Evolutionary conservation across 495 filamentous ascomycete genomes (phyloP), one percentile per base, ranked within the genome.

Genomic region (Trichoderma orchidacearum): DNA sequence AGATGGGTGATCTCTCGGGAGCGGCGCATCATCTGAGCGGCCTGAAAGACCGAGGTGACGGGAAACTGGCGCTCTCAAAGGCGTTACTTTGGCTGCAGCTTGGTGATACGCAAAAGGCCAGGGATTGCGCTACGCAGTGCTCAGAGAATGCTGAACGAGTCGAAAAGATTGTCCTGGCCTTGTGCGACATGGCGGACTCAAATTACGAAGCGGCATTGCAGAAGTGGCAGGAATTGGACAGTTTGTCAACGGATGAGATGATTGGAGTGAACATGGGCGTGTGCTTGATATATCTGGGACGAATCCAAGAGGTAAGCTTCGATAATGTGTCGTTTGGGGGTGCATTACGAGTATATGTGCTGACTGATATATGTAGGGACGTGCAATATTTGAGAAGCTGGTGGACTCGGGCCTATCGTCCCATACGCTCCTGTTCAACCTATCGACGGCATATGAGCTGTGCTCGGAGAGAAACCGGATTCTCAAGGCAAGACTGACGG

Each of bases 361-460:
- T 30, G 55, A 23, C 62, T 70, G 35, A 70, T 12, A 48, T 30
- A 17, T n/a, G 6, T 61, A 82, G 84, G 80, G 84, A 4, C 79
- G 80, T 23, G 62, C 68, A 7, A 62, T 85, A 5, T 70, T 95
- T 1, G 85, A 90, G 61, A 68, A 71, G 0, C 69, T 92, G 21
- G 68, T 89, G 7, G 76, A 80, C 5, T 62, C 71, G 1, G 78
- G 81, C 6, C 70, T 80, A 21, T 79, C 81, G 0, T 94, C 90
- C 59, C 79, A 82, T 45, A 85, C 85, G 8, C 65, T 94, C 17
- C 77, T 89, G 1, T 98, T 96, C 68, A 98, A 98, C 65, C 72
- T 98, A 7, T 78, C 82, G 15, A 96, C 93, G 0, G 79, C 95
- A 61, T 98, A 95, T 65, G 93, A 98, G 68, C 80, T 98, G 5